Evolutionary conservation across 495 filamentous ascomycete species (phyloP).

Genomic region (Pseudotulostoma volvatum): DNA sequence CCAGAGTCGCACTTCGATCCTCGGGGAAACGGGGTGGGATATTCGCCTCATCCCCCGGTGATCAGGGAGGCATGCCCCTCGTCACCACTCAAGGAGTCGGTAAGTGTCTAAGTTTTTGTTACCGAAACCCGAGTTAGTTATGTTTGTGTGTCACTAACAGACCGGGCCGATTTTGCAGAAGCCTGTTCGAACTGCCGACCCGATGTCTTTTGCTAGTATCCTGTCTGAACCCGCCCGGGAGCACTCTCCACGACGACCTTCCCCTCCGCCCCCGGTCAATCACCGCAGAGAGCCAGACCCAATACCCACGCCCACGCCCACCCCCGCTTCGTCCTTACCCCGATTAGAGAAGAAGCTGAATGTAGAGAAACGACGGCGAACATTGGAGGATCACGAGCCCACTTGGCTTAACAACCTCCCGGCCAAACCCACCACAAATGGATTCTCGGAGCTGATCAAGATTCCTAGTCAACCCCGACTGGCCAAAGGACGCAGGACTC

Average conservation of each 20-base stretch:
- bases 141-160: background rate
- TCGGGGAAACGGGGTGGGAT: constrained; percentile 19
- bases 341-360: constrained; percentile 18
- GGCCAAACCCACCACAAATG: constrained; percentile 28
- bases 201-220: constrained; percentile 87
- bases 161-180: constrained; percentile 26
- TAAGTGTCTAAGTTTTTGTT: constrained; percentile 13
- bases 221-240: constrained; percentile 55
- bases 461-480: too few relatives aligned
- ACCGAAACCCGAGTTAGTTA: background rate
- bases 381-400: constrained; percentile 26
- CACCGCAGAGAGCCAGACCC: too few relatives aligned
- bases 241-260: constrained; percentile 30
- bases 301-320: constrained; percentile 11
- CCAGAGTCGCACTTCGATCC: constrained; percentile 23
- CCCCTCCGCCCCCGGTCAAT: constrained; percentile 20
- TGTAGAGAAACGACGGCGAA: constrained; percentile 18
- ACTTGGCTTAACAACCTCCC: constrained; percentile 27
- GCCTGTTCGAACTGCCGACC: constrained; percentile 51
- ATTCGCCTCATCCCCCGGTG: constrained; percentile 11
- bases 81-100: constrained; percentile 25
- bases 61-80: too few relatives aligned
- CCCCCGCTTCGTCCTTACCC: constrained; percentile 11
- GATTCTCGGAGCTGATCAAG: constrained; percentile 11
- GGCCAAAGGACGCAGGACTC: too few relatives aligned